A percentile compares a stretch with the other conserved stretches of the same genome.
Conservation (phyloP, 2,329 filamentous ascomycete genomes). For the Aureobasidium pullulans region DNA sequence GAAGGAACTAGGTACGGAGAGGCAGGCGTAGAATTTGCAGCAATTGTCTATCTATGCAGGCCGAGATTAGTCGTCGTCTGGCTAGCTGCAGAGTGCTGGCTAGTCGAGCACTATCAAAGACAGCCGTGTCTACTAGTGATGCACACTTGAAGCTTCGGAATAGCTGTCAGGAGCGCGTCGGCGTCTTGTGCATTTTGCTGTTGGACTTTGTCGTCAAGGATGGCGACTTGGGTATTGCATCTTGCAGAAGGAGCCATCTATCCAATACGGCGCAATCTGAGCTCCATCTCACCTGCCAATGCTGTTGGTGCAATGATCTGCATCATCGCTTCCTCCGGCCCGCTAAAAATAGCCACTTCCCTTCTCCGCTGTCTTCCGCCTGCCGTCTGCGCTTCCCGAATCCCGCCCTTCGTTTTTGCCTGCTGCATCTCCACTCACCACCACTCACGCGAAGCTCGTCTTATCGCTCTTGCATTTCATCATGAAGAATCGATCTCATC, state of each 20-base stretch:
- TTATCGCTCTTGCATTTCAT: not conserved
- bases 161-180: not conserved
- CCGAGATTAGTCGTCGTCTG: not conserved
- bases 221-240: not conserved
- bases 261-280: not conserved
- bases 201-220: not conserved
- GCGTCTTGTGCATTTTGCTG: not conserved
- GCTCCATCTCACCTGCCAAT: constrained; percentile 1
- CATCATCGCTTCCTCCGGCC: not conserved
- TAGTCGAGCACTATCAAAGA: not conserved
- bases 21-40: not conserved
- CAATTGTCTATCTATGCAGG: too few species aligned
- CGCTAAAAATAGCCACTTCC: not conserved
- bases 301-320: not conserved
- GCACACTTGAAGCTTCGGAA: too few species aligned
- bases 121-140: not conserved
- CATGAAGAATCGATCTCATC: not conserved
- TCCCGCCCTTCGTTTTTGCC: not conserved
- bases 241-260: not conserved
- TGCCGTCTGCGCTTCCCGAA: too few species aligned
- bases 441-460: not conserved
- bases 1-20: not conserved
- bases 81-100: not conserved
- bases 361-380: not conserved
- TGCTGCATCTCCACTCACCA: too few species aligned